These are phyloP conservation scores for Podaxis mareebaensis DNA, from an alignment of 768 basidiomycete genomes.

Conservation along the genomic window DNA sequence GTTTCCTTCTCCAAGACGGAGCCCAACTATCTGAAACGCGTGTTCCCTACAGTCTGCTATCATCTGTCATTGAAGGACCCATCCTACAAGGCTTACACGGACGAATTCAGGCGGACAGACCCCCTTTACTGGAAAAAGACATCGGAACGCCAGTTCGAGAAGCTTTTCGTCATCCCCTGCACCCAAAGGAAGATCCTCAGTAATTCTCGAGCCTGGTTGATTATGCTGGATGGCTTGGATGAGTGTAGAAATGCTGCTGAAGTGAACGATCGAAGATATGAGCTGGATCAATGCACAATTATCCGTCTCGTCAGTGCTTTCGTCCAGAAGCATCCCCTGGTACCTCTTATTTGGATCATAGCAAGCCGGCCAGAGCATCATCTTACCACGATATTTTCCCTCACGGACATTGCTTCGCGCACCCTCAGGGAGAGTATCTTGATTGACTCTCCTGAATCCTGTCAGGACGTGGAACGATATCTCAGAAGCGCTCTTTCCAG, in stretches of 20 bases:
- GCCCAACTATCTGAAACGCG: neutral
- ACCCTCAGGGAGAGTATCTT: slow-evolving; percentile 6
- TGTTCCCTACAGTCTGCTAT: slow-evolving; percentile 24
- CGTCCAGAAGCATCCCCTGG: neutral
- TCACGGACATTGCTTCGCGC: neutral
- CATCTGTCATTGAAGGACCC: slow-evolving; percentile 22
- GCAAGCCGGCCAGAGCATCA: slow-evolving; percentile 28
- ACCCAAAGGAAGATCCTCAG: neutral
- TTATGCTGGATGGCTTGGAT: slow-evolving; percentile 28
- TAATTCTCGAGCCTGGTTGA: slow-evolving; percentile 7
- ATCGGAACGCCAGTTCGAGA: slow-evolving; percentile 15
- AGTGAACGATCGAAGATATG: neutral
- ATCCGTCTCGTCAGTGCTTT: slow-evolving; percentile 15
- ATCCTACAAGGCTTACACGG: neutral
- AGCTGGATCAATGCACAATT: slow-evolving; percentile 18
- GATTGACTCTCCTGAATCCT: slow-evolving; percentile 16
- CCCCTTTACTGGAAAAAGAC: slow-evolving; percentile 14
- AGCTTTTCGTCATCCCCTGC: slow-evolving; percentile 18
- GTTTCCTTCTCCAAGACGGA: neutral
- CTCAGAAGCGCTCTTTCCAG: slow-evolving; percentile 14
- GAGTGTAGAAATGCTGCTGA: slow-evolving; percentile 20
- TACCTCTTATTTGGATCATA: slow-evolving; percentile 27
- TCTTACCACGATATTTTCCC: slow-evolving; percentile 19
- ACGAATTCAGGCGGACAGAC: slow-evolving; percentile 1
- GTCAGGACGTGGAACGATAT: slow-evolving; percentile 22